Base-by-base conservation (phyloP, 176 grass and related monocot genomes). In the Ananas comosus region DNA sequence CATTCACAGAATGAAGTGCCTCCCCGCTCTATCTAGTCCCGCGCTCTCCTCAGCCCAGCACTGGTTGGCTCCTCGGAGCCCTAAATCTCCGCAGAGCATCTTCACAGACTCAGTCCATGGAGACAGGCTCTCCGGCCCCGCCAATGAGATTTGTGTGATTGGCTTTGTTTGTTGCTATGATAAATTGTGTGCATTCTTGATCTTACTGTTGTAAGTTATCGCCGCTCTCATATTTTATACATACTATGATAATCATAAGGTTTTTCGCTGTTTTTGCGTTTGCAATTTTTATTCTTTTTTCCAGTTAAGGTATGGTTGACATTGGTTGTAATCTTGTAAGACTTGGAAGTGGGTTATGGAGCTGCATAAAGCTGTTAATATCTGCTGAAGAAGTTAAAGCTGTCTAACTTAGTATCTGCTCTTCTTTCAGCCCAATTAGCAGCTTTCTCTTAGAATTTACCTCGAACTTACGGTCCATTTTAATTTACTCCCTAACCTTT, bases 1-100 rank as follows among this genome's bases (percentile, higher is more conserved):
- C 75, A 76, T 63, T 72, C 80, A 24, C 71, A 13, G 50, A 71
- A 71, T 42, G 86, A 82, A 70, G 68, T 72, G 56, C 69, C 53
- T 77, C 65, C 76, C 72, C 48, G 69, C 53, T 16, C 54, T 50
- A 22, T 83, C 72, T 3, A 77, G 68, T 18, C n/a, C 65, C 72
- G 6, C 54, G 69, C 24, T 87, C 76, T 71, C 74, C 0, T 9
- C 50, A 10, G 29, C n/a, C n/a, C 47, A 70, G 25, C n/a, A 13
- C 3, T 3, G 18, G n/a, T 16, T 10, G 56, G n/a, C 56, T 19
- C 56, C 17, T 61, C 56, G 17, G n/a, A 61, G 21, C 10, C 56
- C 13, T 22, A 61, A 61, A 19, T 22, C 21, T 16, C 56, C 56
- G 21, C n/a, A 61, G 1, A 61, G 5, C 5, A 61, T 57, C 64